Evolutionary conservation across 805 yeast species (phyloP).

Genomic region (Gaillardinia entomophila): DNA sequence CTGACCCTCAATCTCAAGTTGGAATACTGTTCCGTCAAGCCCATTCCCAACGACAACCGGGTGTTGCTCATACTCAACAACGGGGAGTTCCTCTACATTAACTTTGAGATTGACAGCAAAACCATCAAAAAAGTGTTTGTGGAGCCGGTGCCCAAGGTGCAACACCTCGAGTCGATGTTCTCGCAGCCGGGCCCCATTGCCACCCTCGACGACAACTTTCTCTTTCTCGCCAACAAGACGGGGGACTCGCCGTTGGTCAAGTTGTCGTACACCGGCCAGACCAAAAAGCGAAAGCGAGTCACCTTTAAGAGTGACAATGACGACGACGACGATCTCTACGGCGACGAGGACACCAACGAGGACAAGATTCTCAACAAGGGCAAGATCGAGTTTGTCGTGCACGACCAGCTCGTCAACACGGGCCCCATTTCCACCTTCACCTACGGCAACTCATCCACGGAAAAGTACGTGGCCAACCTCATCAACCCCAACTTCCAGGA

Average conservation of each 20-base stretch:
- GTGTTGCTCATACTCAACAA: conserved; percentile 23
- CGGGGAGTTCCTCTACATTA: conserved; percentile 30
- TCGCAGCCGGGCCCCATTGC: conserved; percentile 38
- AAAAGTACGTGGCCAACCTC: conserved; percentile 52
- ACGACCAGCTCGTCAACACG: conserved; percentile 53
- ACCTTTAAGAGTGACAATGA: conserved; percentile 24
- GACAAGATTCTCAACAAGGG: conserved; percentile 9
- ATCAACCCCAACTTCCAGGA: conserved; percentile 65
- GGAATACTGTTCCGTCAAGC: conserved; percentile 42
- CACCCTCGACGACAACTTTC: conserved; percentile 32
- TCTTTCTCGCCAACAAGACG: conserved; percentile 58
- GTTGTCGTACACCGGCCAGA: conserved; percentile 22
- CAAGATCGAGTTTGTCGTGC: conserved; percentile 30
- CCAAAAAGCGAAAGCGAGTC: conserved; percentile 4
- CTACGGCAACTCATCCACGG: conserved; percentile 54
- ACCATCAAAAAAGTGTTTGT: conserved; percentile 29
- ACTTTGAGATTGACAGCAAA: conserved; percentile 38
- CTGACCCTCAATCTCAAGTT: conserved; percentile 46
- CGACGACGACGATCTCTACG: conserved; percentile 42
- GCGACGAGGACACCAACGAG: conserved; percentile 26
- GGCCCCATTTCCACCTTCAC: conserved; percentile 75
- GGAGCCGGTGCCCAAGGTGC: conserved; percentile 21
- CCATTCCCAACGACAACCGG: conserved; percentile 31
- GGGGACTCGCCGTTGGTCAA: conserved; percentile 53
- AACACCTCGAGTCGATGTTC: conserved; percentile 27